Conservation (phyloP, 2,329 filamentous ascomycete species). For the Penicillium psychrosexuale region DNA sequence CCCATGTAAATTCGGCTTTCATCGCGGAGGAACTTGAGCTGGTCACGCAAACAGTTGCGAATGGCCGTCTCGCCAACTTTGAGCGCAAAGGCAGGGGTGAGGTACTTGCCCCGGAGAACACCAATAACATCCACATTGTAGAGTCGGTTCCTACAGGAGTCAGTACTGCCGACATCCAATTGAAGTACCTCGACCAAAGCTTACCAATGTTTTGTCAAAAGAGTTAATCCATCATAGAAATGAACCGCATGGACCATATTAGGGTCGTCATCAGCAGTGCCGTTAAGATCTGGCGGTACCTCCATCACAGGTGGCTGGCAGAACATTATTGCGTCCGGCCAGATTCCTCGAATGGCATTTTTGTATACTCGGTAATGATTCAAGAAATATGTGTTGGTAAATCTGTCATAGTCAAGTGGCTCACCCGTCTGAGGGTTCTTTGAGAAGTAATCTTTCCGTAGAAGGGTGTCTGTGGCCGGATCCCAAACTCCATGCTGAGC, state of each 20-base stretch:
- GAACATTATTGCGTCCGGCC: conserved; percentile 79
- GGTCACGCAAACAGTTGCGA: conserved; percentile 85
- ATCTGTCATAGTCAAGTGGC: conserved; percentile 73
- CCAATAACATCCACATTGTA: conserved; percentile 98
- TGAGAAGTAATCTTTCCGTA: conserved; percentile 84
- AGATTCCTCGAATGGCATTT: conserved; percentile 69
- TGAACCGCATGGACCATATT: conserved; percentile 91
- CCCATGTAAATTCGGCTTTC: conserved; percentile 89
- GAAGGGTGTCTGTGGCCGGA: conserved; percentile 67
- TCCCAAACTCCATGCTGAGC: conserved; percentile 97
- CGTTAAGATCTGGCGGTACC: conserved; percentile 83
- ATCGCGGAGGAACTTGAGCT: conserved; percentile 75
- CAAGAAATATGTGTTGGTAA: conserved; percentile 91
- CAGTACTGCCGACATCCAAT: background rate
- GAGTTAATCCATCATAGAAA: conserved; percentile 93
- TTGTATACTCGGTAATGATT: conserved; percentile 75
- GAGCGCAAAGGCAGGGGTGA: conserved; percentile 85
- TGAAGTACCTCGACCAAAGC: conserved; percentile 12
- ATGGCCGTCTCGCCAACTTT: conserved; percentile 92
- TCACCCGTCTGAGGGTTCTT: conserved; percentile 72
- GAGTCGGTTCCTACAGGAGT: conserved; percentile 64
- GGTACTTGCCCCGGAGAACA: conserved; percentile 81
- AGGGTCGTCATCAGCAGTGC: conserved; percentile 80
- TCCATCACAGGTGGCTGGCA: conserved; percentile 91
- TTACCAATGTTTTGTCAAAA: conserved; percentile 94